Evolutionary conservation across 495 filamentous ascomycete species (phyloP), one percentile per base, ranked within the genome.

Genomic region (Patellaria atrata): DNA sequence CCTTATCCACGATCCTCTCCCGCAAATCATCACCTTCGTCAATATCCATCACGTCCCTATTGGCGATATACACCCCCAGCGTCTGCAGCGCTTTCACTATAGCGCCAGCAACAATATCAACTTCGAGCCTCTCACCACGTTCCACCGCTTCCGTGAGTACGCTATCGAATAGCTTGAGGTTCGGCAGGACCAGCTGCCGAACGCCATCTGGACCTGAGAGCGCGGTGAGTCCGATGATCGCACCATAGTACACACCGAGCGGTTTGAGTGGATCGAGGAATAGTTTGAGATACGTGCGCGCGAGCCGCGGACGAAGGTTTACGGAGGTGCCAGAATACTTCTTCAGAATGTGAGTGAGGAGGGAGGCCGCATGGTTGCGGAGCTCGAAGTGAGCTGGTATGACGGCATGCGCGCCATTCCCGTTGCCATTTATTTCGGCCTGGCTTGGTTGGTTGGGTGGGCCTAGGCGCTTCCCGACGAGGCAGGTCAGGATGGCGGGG

Each of bases 401-500:
- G 0, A 64, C 40, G 30, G 61, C 50, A 17, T 52, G 44, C 12
- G 57, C 44, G 16, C 50, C 52, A 13, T 58, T 52, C 7, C 59
- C 44, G 21, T 59, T 62, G 37, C 82, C 41, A 22, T 44, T 48
- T 12, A 26, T 5, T 4, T 32, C 36, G 2, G 43, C 31, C 26
- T 44, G 37, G 12, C 27, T 35, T 12, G 45, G 30, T 5, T 37
- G 22, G 7, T 34, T 32, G 27, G 33, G 21, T 4, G 45, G 45
- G 2, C 45, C 84, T 4, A 94, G 70, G 38, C 83, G 79, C 39
- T 83, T 80, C 14, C 82, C 84, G 41, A 93, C 68, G 19, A 94
- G 66, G 51, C 91, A 96, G 9, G 89, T 97, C 27, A 96, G 66
- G 21, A 92, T 77, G 0, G 89, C 73, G 2, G 87, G 82, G n/a